Evolutionary conservation across 257 asterid species (phyloP).

Genomic region (Coffea eugenioides): DNA sequence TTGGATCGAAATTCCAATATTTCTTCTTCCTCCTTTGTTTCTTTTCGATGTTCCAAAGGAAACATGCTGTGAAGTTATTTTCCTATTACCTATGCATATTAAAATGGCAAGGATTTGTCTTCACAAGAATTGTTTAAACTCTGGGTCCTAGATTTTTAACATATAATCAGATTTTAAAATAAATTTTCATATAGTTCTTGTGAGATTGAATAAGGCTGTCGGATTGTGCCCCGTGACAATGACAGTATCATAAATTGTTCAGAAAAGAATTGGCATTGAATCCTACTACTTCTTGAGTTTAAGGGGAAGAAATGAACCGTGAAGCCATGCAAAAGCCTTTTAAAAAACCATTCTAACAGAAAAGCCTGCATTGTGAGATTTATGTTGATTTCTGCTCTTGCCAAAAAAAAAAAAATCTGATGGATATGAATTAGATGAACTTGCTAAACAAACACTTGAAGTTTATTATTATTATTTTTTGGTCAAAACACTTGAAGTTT

Average conservation of each 20-base stretch:
- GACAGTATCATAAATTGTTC: not conserved
- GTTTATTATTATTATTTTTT: too few species aligned
- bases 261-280: not conserved
- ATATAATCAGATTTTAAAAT: too few species aligned
- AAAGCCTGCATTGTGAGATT: not conserved
- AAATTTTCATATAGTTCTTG: too few species aligned
- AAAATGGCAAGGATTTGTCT: not conserved
- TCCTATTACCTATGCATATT: too few species aligned
- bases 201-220: too few species aligned
- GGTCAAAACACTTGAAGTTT: not conserved
- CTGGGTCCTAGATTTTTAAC: too few species aligned
- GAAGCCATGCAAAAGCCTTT: not conserved
- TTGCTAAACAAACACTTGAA: too few species aligned
- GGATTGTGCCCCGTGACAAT: not conserved
- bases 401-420: not conserved
- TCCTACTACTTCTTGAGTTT: not conserved
- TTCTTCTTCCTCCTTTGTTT: conserved; percentile 21
- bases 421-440: not conserved
- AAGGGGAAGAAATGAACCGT: not conserved
- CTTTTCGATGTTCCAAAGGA: conserved; percentile 29
- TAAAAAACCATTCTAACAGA: not conserved
- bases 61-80: conserved; percentile 31
- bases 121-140: not conserved
- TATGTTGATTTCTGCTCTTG: not conserved
- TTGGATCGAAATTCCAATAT: conserved; percentile 21